These are phyloP conservation scores for Colletotrichum theobromicola DNA, from an alignment of 2,329 filamentous ascomycete species.

Conservation along the genomic window DNA sequence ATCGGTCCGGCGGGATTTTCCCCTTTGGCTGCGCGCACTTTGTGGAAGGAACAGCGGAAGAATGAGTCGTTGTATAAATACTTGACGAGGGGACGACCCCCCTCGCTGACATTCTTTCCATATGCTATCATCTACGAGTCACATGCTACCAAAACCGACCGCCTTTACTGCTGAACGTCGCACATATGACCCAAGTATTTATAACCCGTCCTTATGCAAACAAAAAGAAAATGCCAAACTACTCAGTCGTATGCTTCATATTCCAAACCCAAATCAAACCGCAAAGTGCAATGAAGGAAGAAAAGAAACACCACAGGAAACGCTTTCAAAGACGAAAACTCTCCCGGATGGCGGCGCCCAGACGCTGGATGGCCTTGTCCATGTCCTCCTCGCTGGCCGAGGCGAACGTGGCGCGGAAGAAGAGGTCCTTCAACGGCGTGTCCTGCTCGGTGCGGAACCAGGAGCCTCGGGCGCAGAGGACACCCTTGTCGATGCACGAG, in stretches of 20 bases:
- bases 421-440: constrained; percentile 67
- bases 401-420: constrained; percentile 90
- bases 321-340: constrained; percentile 45
- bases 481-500: constrained; percentile 74
- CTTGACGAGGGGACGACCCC: not conserved
- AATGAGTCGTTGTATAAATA: not conserved
- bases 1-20: not conserved
- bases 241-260: not conserved
- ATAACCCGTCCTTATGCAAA: not conserved
- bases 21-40: not conserved
- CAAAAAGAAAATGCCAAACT: not conserved
- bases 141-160: not conserved
- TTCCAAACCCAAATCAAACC: not conserved
- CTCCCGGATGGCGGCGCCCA: constrained; percentile 75
- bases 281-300: not conserved
- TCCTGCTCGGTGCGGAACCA: constrained; percentile 87
- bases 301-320: no score
- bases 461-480: constrained; percentile 82
- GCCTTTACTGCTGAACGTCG: not conserved
- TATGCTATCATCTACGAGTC: not conserved
- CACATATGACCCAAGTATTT: not conserved
- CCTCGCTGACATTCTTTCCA: not conserved
- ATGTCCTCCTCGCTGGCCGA: constrained; percentile 76
- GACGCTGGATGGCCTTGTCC: constrained; percentile 72
- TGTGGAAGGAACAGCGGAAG: not conserved